Evolutionary conservation across 805 yeast species (phyloP).

Genomic region (Teunomyces tritomae): DNA sequence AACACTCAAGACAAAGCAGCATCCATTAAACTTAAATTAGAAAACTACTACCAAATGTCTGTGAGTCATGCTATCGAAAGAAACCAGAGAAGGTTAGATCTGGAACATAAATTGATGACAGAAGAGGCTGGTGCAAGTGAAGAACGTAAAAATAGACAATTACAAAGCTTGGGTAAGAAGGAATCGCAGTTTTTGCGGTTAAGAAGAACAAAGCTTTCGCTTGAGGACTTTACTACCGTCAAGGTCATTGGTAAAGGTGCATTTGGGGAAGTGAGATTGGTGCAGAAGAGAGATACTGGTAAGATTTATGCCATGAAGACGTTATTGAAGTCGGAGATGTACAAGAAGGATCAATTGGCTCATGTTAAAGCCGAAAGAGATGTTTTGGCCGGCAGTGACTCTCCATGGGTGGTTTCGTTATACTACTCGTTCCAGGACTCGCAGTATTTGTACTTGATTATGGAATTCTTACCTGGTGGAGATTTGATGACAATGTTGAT

Average conservation of each 20-base stretch:
- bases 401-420: constrained; percentile 84
- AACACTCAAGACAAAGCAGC: constrained; percentile 79
- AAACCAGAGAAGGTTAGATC: constrained; percentile 84
- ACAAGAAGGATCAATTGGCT: constrained; percentile 88
- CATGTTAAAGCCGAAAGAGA: constrained; percentile 96
- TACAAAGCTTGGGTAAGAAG: constrained; percentile 79
- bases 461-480: constrained; percentile 63
- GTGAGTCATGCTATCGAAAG: constrained; percentile 93
- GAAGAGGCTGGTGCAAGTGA: constrained; percentile 70
- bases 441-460: constrained; percentile 50
- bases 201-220: constrained; percentile 75
- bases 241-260: constrained; percentile 96
- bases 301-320: constrained; percentile 95
- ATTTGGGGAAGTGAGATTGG: constrained; percentile 93
- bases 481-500: constrained; percentile 93
- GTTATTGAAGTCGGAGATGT: constrained; percentile 85
- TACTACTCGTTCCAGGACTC: constrained; percentile 82
- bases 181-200: constrained; percentile 84
- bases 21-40: constrained; percentile 75
- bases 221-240: constrained; percentile 84
- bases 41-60: constrained; percentile 80
- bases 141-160: constrained; percentile 80
- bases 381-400: constrained; percentile 85
- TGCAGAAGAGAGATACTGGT: constrained; percentile 89
- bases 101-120: constrained; percentile 67